phyloP scores from a whole-genome alignment of 2,329 filamentous ascomycete species.

The Fusarium sp. region DNA sequence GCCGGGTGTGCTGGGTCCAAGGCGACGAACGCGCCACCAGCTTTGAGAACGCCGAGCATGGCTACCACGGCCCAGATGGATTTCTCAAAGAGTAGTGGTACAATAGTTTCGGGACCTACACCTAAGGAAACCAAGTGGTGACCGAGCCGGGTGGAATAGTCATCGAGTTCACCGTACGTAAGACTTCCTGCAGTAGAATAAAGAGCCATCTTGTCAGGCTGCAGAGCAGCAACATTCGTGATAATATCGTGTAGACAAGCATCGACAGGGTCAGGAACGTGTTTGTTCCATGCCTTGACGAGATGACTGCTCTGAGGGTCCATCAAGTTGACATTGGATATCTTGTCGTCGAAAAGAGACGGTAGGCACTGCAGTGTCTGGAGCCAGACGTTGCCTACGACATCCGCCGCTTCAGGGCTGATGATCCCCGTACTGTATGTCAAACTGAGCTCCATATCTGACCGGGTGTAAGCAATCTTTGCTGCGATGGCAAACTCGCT shows the following conservation, averaged over 20 bases:
- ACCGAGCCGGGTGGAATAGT: not conserved
- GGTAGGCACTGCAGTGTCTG: not conserved
- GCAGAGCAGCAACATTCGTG: not conserved
- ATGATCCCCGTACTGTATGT: not conserved
- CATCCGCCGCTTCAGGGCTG: not conserved
- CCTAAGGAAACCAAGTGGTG: not conserved
- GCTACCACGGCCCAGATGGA: not conserved
- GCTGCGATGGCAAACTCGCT: slow-evolving; percentile 1
- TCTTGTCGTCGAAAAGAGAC: not conserved
- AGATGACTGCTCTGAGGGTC: not conserved
- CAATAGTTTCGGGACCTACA: not conserved
- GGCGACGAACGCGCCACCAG: not conserved
- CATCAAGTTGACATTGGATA: not conserved
- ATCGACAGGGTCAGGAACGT: not conserved
- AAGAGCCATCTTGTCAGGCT: not conserved
- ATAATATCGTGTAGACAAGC: not conserved
- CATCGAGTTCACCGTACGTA: not conserved
- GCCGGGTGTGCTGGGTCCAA: not conserved
- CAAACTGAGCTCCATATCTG: not conserved
- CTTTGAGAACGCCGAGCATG: not conserved
- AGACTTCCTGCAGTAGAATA: not conserved
- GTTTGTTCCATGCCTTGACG: not conserved
- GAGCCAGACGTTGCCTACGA: not conserved
- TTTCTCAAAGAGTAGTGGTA: not conserved
- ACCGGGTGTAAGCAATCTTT: not conserved